Evolutionary conservation across 768 basidiomycete genomes (phyloP).

Genomic region (Serendipita vermifera): DNA sequence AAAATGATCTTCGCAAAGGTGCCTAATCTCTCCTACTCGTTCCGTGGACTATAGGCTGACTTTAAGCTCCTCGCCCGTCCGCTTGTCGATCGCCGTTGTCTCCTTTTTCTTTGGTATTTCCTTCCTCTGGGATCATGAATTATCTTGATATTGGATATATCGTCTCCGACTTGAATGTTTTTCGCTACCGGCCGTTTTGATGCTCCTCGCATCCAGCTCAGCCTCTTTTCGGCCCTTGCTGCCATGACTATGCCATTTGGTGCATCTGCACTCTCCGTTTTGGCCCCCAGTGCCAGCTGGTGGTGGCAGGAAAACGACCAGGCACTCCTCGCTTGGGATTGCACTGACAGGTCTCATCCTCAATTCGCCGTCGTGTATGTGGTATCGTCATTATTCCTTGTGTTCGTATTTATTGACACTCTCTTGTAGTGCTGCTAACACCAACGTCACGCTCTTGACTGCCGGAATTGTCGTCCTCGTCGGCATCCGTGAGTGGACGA

Average conservation of each 20-base stretch:
- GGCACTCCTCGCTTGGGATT: slow-evolving; percentile 3
- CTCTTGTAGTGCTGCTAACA: neutral
- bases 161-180: too few relatives aligned
- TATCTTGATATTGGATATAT: too few relatives aligned
- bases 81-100: too few relatives aligned
- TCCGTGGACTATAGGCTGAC: too few relatives aligned
- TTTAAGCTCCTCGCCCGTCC: too few relatives aligned
- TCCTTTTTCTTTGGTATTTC: too few relatives aligned
- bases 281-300: neutral
- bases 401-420: neutral
- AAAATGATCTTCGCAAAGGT: too few relatives aligned
- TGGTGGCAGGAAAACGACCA: slow-evolving; percentile 4
- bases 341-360: slow-evolving; percentile 5
- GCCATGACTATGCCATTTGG: neutral
- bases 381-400: too few relatives aligned
- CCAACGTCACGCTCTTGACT: neutral
- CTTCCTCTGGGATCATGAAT: too few relatives aligned
- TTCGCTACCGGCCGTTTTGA: too few relatives aligned
- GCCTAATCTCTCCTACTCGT: too few relatives aligned
- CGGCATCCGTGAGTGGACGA: neutral
- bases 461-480: neutral
- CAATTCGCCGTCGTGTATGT: slow-evolving; percentile 1
- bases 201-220: too few relatives aligned
- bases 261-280: neutral
- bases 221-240: neutral